phyloP scores from a whole-genome alignment of 176 grass and related monocot species.

The Aegilops speltoides region DNA sequence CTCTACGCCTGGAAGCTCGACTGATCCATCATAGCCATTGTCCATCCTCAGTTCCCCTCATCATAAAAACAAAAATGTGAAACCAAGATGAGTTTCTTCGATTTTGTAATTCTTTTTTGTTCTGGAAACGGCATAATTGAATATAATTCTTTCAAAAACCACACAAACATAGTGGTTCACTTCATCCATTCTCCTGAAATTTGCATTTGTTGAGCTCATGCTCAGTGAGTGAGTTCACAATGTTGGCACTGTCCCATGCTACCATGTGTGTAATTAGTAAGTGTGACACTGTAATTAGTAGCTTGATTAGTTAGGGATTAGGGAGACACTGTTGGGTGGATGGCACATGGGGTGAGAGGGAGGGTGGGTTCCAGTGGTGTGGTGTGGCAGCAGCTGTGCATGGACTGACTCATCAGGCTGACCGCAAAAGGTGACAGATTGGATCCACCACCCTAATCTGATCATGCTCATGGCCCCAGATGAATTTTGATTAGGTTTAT shows the following conservation, averaged over 20 bases:
- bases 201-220: background rate
- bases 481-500: background rate
- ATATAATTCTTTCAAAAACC: constrained; percentile 25
- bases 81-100: background rate
- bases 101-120: constrained; percentile 25
- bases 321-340: constrained; percentile 25
- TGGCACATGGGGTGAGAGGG: constrained; percentile 36
- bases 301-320: background rate
- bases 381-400: constrained; percentile 19
- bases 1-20: constrained; percentile 92
- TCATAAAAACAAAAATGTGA: background rate
- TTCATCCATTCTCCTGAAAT: background rate
- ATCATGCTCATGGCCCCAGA: constrained; percentile 3
- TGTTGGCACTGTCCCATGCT: background rate
- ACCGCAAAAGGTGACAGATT: constrained; percentile 52
- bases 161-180: background rate
- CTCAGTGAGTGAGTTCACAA: background rate
- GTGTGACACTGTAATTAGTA: background rate
- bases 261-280: background rate
- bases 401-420: constrained; percentile 31
- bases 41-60: background rate
- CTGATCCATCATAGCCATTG: constrained; percentile 6
- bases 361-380: constrained; percentile 29
- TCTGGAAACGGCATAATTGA: background rate
- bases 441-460: constrained; percentile 42